Conservation (phyloP, 2,329 filamentous ascomycete genomes). For the Colletotrichum higginsianum region DNA sequence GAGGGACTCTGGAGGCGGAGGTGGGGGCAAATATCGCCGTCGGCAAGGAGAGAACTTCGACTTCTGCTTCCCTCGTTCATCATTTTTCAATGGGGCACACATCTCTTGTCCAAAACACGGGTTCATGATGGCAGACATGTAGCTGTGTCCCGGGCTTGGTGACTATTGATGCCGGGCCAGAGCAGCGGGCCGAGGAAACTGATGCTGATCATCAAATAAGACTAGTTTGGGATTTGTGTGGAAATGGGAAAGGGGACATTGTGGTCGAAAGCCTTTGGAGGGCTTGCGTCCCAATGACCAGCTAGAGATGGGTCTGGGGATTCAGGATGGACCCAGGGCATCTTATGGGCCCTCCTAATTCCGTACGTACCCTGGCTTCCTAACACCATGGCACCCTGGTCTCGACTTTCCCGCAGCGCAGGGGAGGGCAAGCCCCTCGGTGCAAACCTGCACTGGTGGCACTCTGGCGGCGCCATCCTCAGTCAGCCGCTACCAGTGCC, state of each 20-base stretch:
- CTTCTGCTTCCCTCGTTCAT: no score
- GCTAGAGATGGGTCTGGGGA: background rate
- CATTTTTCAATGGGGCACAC: no score
- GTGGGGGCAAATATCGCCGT: slow-evolving; percentile 13
- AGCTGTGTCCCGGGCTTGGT: no score
- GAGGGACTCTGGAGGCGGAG: background rate
- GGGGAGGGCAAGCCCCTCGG: background rate
- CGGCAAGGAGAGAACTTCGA: background rate
- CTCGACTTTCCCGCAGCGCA: slow-evolving; percentile 9
- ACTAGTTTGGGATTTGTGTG: background rate
- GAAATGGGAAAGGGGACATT: background rate
- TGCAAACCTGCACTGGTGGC: background rate
- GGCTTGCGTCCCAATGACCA: background rate
- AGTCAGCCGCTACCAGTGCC: slow-evolving; percentile 7
- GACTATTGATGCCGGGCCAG: no score
- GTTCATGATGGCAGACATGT: no score
- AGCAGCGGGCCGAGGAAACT: no score
- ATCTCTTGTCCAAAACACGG: no score
- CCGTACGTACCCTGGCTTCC: slow-evolving; percentile 3
- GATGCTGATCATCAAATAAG: no score
- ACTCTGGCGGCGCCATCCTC: background rate
- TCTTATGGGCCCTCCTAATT: no score
- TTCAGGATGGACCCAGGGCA: background rate
- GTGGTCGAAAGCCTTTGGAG: background rate
- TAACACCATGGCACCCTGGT: background rate